Conservation (phyloP, 2,329 filamentous ascomycete genomes). For the Ceratocystis harringtonii region DNA sequence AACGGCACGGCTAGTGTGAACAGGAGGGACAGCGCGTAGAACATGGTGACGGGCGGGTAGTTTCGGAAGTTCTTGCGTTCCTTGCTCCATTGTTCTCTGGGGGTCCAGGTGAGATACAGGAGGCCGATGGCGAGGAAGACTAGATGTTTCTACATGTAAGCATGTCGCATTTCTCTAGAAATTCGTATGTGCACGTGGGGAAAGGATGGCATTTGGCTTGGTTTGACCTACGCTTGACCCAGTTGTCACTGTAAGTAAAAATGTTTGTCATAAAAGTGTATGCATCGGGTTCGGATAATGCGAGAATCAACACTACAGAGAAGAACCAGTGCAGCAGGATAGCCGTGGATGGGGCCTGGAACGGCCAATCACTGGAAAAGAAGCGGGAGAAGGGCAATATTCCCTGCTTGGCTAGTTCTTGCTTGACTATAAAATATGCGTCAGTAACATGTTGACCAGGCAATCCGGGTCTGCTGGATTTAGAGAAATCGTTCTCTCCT, state of each 20-base stretch:
- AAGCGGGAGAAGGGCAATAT: conserved; percentile 50
- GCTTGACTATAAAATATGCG: conserved; percentile 29
- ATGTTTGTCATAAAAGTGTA: conserved; percentile 16
- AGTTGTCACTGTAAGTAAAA: conserved; percentile 33
- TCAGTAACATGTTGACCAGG: not conserved
- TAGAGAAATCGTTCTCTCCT: conserved; percentile 20
- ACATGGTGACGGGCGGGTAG: conserved; percentile 30
- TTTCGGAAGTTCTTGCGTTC: conserved; percentile 33
- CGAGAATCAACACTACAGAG: conserved; percentile 12
- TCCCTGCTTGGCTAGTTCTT: conserved; percentile 56
- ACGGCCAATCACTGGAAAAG: conserved; percentile 55
- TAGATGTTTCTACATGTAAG: conserved; percentile 33
- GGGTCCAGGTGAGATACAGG: conserved; percentile 36
- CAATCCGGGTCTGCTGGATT: not conserved
- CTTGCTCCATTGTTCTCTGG: conserved; percentile 37
- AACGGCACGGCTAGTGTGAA: conserved; percentile 41
- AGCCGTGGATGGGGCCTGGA: conserved; percentile 28
- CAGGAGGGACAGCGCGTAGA: conserved; percentile 37
- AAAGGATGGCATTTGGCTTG: conserved; percentile 20
- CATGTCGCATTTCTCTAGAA: not conserved
- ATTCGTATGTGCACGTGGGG: no score
- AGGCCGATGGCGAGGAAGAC: conserved; percentile 38
- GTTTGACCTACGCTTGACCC: conserved; percentile 43
- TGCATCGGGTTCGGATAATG: conserved; percentile 3
- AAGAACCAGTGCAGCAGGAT: conserved; percentile 15